phyloP scores from a whole-genome alignment of 2,329 filamentous ascomycete species.

The Capronia epimyces region DNA sequence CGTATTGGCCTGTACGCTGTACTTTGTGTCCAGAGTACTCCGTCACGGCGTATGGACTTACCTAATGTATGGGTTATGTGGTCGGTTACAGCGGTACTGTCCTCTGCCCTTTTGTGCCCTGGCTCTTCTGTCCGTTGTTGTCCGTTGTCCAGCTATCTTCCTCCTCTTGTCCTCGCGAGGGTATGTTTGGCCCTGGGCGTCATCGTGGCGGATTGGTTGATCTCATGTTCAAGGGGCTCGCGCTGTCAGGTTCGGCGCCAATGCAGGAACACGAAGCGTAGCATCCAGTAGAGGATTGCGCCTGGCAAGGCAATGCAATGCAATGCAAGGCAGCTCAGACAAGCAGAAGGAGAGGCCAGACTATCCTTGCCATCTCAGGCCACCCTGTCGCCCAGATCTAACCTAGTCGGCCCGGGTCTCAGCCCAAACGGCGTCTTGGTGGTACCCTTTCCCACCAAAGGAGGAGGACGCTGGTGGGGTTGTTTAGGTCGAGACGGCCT shows the following conservation, averaged over 20 bases:
- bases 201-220: not conserved
- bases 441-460: conserved; percentile 14
- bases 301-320: no score
- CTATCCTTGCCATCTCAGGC: conserved; percentile 15
- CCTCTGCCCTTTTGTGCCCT: not conserved
- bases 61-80: no score
- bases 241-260: conserved; percentile 15
- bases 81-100: no score
- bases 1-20: no score
- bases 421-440: conserved; percentile 20
- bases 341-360: conserved; percentile 1
- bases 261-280: conserved; percentile 21
- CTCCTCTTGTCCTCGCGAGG: not conserved
- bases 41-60: no score
- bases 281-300: not conserved
- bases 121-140: not conserved
- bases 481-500: not conserved
- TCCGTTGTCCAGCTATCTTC: not conserved
- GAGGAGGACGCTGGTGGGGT: conserved; percentile 2
- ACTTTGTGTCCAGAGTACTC: no score
- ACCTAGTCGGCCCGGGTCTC: conserved; percentile 16
- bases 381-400: conserved; percentile 9
- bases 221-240: not conserved
- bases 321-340: not conserved
- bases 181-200: not conserved